Evolutionary conservation across 352 stramenopile genomes (phyloP).

Genomic region (Phytophthora ohioensis): DNA sequence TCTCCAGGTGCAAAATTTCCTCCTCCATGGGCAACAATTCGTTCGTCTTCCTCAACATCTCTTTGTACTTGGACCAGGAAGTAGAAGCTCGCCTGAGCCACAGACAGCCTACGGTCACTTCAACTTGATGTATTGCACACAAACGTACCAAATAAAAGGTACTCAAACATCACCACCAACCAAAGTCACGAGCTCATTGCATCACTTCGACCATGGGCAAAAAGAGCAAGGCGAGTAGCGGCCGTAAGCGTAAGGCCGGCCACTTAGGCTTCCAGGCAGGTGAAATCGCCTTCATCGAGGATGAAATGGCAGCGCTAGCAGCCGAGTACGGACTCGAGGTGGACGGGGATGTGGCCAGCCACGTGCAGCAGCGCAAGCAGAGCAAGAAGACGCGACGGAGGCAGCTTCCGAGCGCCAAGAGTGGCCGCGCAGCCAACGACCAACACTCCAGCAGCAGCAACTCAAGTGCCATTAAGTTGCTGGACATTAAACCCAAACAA

Average conservation of each 20-base stretch:
- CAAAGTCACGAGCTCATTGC: not conserved
- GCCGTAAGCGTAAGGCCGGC: conserved; percentile 74
- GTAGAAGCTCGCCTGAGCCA: no score
- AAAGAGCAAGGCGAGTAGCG: conserved; percentile 28
- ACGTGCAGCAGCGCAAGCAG: conserved; percentile 69
- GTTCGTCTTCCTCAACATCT: no score
- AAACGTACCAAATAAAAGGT: not conserved
- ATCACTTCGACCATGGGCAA: conserved; percentile 19
- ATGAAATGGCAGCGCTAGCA: conserved; percentile 84
- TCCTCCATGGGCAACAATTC: no score
- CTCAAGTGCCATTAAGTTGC: conserved; percentile 10
- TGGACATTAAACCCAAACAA: conserved; percentile 18
- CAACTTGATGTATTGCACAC: no score
- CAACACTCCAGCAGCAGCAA: not conserved
- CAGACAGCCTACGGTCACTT: no score
- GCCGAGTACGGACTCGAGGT: conserved; percentile 82
- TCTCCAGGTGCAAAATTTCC: no score
- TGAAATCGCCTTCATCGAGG: conserved; percentile 89
- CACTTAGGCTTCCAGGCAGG: conserved; percentile 75
- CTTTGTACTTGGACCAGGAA: no score
- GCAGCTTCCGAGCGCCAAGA: conserved; percentile 11
- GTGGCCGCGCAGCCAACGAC: not conserved
- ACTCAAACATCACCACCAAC: conserved; percentile 7
- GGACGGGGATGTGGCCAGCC: conserved; percentile 69
- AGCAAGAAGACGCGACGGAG: conserved; percentile 46